Evolutionary conservation across 345 rosid genomes (phyloP).

Genomic region (Citrus mangshanensis): DNA sequence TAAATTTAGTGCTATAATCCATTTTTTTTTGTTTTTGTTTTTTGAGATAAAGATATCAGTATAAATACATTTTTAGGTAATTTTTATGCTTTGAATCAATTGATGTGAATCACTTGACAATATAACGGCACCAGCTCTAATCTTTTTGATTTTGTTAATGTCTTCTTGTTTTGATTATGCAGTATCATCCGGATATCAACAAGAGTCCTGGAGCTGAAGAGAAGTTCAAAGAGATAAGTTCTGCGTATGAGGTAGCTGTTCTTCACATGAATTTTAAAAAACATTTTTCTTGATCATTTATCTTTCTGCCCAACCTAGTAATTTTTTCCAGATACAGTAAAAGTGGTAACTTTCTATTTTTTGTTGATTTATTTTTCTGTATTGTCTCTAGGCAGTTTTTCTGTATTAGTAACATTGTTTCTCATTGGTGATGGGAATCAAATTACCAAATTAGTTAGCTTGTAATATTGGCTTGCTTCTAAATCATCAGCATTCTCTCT

Average conservation of each 20-base stretch:
- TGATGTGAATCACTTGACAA: neutral
- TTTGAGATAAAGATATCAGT: neutral
- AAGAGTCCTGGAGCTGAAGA: constrained; percentile 83
- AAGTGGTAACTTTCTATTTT: neutral
- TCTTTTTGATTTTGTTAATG: neutral
- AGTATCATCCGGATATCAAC: constrained; percentile 93
- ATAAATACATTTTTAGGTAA: neutral
- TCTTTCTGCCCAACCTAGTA: neutral
- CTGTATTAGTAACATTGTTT: neutral
- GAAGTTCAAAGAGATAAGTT: constrained; percentile 92
- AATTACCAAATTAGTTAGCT: neutral
- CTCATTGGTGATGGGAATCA: neutral
- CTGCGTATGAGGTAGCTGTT: constrained; percentile 83
- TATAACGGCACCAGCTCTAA: neutral
- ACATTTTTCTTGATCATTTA: neutral
- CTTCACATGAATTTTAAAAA: neutral
- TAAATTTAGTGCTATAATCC: neutral
- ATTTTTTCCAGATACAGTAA: neutral
- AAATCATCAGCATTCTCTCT: neutral
- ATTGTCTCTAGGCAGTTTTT: neutral
- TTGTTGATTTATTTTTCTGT: neutral
- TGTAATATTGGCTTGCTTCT: constrained; percentile 1
- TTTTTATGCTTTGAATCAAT: neutral
- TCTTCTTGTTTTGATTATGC: constrained; percentile 24
- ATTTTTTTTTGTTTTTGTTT: too few species aligned